Evolutionary conservation across 1,139 yeast species (phyloP).

Genomic region (Citeromyces hawaiiensis): DNA sequence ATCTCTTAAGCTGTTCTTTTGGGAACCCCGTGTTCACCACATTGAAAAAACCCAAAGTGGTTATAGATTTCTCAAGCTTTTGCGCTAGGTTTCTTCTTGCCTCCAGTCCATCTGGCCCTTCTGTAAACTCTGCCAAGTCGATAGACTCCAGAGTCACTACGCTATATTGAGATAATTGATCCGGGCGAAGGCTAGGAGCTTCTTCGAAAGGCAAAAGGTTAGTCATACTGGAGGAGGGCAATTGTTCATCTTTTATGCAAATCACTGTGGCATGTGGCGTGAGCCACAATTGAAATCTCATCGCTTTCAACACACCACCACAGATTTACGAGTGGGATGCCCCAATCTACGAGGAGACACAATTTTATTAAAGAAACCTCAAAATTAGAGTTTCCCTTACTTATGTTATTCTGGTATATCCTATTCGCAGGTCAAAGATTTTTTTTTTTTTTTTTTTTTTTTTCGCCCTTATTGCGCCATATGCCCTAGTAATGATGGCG

Average conservation of each 20-base stretch:
- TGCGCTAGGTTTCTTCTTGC: conserved; percentile 19
- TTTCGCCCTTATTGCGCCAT: no score
- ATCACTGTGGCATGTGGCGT: background rate
- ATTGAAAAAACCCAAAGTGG: conserved; percentile 32
- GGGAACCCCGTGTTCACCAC: conserved; percentile 23
- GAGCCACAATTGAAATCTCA: background rate
- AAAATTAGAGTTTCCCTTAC: no score
- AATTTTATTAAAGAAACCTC: no score
- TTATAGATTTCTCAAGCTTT: conserved; percentile 21
- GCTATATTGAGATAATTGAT: conserved; percentile 16
- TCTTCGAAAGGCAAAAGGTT: background rate
- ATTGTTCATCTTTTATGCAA: background rate
- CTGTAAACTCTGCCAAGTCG: conserved; percentile 20
- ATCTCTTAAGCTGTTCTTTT: conserved; percentile 16
- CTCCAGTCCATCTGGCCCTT: conserved; percentile 18
- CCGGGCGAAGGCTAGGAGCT: background rate
- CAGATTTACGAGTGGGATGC: no score
- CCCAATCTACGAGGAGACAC: no score
- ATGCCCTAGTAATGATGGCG: no score
- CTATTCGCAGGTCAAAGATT: no score
- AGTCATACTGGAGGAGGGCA: background rate
- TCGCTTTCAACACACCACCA: no score
- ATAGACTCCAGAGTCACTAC: conserved; percentile 21
- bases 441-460: no score
- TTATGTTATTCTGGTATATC: no score